Base-by-base conservation (phyloP, 2,329 filamentous ascomycete genomes). In the Alternaria atra region DNA sequence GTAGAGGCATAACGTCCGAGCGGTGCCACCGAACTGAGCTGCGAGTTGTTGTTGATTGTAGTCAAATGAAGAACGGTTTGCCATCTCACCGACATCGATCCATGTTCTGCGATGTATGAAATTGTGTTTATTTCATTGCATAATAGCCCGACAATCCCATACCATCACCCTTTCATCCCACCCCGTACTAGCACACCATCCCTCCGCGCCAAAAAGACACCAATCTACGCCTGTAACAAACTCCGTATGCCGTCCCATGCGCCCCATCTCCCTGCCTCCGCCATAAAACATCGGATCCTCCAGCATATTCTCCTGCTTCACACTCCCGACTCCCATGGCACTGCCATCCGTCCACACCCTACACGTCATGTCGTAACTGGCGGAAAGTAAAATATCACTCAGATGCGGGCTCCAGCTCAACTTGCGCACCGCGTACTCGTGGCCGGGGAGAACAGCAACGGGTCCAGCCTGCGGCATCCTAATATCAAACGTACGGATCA, bases 361-460 rank as follows among this genome's bases (percentile, higher is more conserved):
- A 68, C 95, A 96, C 6, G 92, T 97, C 95, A 99, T 99, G 80
- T 99, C 95, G 79, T 99, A 99, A 75, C 93, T 95, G 1, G 92
- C 94, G 70, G 90, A 95, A 42, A 97, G 85, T 42, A 99, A 80
- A 9, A 97, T 86, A 76, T 98, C 92, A 59, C 89, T 89, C n/a
- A 95, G 86, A 81, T 99, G 95, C 9, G 95, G 95, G 72, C 92
- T 96, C 94, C 95, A 99, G 6, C 92, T 87, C 5, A 99, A 74
- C 66, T 91, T 89, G 48, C 94, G 85, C 27, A 98, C 89, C 3
- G 95, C 95, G 77, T 97, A 99, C 51, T 95, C 89, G 78, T 99
- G 95, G 12, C 95, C 95, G 10, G 88, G 82, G 77, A 99, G 85
- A 4, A 94, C 80, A 6, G 90, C 85, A 9, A 92, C 76, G 0